A percentile compares a stretch with the other conserved stretches of the same genome.
phyloP scores from a whole-genome alignment of 2,329 filamentous ascomycete species.

The Botrytis tulipae region DNA sequence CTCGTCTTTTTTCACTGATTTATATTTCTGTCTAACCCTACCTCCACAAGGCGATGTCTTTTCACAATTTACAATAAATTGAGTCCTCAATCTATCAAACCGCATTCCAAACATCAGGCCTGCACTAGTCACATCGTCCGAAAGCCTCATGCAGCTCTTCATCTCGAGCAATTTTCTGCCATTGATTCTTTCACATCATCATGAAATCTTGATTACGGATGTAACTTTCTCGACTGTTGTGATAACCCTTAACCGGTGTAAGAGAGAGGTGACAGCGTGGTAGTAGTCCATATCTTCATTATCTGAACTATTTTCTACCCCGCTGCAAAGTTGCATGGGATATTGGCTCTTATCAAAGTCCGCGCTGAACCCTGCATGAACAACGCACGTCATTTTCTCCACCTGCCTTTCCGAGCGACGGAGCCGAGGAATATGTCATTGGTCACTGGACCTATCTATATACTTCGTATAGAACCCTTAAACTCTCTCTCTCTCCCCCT shows the following conservation, averaged over 20 bases:
- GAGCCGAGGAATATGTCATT: not conserved
- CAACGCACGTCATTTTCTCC: not conserved
- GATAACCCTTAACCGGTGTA: not conserved
- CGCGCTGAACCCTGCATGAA: not conserved
- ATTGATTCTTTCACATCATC: not conserved
- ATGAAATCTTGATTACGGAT: not conserved
- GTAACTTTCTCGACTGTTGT: not conserved
- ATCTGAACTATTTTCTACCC: not conserved
- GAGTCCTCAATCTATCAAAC: not conserved
- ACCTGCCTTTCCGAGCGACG: constrained; percentile 11
- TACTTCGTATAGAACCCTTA: not conserved
- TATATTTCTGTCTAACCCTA: not conserved
- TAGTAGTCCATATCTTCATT: not conserved
- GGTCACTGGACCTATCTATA: not conserved
- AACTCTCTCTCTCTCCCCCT: not conserved
- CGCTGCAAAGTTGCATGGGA: constrained; percentile 1
- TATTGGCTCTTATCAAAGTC: not conserved
- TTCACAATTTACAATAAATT: not conserved
- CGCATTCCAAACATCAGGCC: not conserved
- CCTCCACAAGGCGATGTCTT: not conserved
- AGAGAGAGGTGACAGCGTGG: not conserved
- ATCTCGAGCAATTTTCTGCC: not conserved
- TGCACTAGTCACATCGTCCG: not conserved
- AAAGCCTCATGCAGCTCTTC: not conserved
- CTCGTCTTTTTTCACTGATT: not conserved